phyloP scores from a whole-genome alignment of 176 grass and related monocot species.

The Hsuehochloa calcarea region DNA sequence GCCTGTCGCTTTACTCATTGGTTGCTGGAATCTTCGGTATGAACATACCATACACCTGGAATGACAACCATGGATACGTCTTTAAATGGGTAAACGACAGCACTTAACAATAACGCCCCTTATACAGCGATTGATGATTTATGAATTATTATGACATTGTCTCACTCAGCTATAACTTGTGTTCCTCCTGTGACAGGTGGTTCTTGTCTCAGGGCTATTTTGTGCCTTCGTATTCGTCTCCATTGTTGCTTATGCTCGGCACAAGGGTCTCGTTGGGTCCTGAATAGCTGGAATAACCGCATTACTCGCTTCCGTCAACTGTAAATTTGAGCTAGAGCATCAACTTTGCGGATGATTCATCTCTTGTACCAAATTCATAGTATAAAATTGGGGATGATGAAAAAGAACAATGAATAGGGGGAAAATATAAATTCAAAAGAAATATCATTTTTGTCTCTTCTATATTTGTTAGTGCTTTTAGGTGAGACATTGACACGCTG shows the following conservation, averaged over 20 bases:
- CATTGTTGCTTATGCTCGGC: slow-evolving; percentile 90
- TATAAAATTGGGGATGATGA: slow-evolving; percentile 23
- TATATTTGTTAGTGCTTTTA: neutral
- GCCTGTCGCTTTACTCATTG: slow-evolving; percentile 79
- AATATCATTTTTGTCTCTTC: neutral
- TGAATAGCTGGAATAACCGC: slow-evolving; percentile 50
- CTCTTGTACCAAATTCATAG: slow-evolving; percentile 42
- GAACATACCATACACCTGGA: slow-evolving; percentile 99
- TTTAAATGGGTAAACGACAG: slow-evolving; percentile 80
- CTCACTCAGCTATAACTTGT: slow-evolving; percentile 13
- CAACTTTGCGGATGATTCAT: slow-evolving; percentile 42
- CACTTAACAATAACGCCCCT: neutral
- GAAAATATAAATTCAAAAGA: slow-evolving; percentile 19
- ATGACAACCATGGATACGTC: slow-evolving; percentile 61
- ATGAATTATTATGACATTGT: neutral
- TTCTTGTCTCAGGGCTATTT: slow-evolving; percentile 62
- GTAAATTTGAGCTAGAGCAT: slow-evolving; percentile 44
- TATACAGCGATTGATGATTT: neutral
- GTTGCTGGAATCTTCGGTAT: slow-evolving; percentile 95
- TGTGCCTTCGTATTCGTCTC: slow-evolving; percentile 60
- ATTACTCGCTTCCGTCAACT: slow-evolving; percentile 26
- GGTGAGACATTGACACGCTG: neutral
- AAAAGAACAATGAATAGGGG: slow-evolving; percentile 38
- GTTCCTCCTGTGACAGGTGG: slow-evolving; percentile 53
- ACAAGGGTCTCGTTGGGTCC: slow-evolving; percentile 97